Evolutionary conservation across 163 green algal species (phyloP).

Genomic region (Scenedesmus sp.): DNA sequence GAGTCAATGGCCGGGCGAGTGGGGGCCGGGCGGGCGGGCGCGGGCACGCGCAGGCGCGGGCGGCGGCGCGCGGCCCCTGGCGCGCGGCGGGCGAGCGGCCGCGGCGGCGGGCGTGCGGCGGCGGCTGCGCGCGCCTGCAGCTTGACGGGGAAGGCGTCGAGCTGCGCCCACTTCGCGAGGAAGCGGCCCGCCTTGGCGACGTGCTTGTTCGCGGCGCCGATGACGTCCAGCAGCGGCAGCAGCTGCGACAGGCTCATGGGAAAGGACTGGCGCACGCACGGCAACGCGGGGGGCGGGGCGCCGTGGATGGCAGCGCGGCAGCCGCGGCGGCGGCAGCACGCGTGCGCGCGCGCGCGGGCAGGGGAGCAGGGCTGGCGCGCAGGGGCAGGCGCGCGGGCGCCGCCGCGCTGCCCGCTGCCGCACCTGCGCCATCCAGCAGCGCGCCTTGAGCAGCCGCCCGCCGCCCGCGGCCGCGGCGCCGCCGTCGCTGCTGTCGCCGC

Average conservation of each 20-base stretch:
- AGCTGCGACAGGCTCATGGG: slow-evolving; percentile 80
- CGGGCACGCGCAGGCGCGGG: too few relatives aligned
- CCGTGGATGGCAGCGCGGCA: too few relatives aligned
- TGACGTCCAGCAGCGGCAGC: slow-evolving; percentile 82
- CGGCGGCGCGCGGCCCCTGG: too few relatives aligned
- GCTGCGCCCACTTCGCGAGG: slow-evolving; percentile 75
- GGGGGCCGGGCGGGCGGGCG: too few relatives aligned
- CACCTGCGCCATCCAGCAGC: slow-evolving; percentile 79
- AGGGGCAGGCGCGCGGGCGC: too few relatives aligned
- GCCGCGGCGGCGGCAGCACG: too few relatives aligned
- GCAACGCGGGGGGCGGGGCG: too few relatives aligned
- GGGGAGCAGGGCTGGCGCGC: too few relatives aligned
- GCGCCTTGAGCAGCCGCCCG: slow-evolving; percentile 50
- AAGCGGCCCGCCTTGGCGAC: slow-evolving; percentile 70
- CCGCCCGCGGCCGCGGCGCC: not conserved
- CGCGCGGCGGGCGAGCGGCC: not conserved
- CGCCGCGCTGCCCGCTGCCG: too few relatives aligned
- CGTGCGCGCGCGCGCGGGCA: too few relatives aligned
- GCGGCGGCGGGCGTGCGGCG: not conserved
- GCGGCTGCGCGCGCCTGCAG: slow-evolving; percentile 50
- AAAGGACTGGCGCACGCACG: too few relatives aligned
- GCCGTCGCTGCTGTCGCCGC: not conserved
- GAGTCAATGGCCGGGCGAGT: too few relatives aligned
- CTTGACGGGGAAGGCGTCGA: slow-evolving; percentile 83
- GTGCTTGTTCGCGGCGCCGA: slow-evolving; percentile 84